These are phyloP conservation scores for Nasturtium officinale DNA, from an alignment of 345 rosid species.

Conservation along the genomic window DNA sequence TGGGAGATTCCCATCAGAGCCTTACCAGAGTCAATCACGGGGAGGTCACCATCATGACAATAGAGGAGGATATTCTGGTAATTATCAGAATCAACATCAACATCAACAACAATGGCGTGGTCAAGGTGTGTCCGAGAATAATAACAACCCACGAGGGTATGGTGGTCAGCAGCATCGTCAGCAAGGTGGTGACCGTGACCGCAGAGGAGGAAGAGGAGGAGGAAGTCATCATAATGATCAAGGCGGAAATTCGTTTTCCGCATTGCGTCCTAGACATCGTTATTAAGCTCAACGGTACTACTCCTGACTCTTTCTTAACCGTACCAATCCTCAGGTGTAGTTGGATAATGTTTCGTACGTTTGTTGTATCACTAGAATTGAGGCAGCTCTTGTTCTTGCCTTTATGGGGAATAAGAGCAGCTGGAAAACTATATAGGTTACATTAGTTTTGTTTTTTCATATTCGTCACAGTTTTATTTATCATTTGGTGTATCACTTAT, in stretches of 20 bases:
- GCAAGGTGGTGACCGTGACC: constrained; percentile 35
- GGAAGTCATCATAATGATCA: constrained; percentile 27
- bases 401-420: constrained; percentile 18
- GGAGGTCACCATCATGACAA: constrained; percentile 44
- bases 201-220: constrained; percentile 31
- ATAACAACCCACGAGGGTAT: constrained; percentile 35
- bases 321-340: constrained; percentile 29
- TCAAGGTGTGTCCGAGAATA: constrained; percentile 30
- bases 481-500: constrained; percentile 18
- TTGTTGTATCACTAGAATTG: constrained; percentile 38
- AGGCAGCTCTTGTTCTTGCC: constrained; percentile 4
- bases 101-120: constrained; percentile 39
- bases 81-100: constrained; percentile 36
- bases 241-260: constrained; percentile 46
- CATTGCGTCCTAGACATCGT: constrained; percentile 40
- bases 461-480: constrained; percentile 5
- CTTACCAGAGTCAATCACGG: constrained; percentile 45
- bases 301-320: constrained; percentile 5
- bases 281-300: constrained; percentile 20
- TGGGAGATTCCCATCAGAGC: constrained; percentile 44
- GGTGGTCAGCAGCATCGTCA: constrained; percentile 39
- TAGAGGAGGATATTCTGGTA: constrained; percentile 37
- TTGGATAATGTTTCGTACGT: constrained; percentile 5
- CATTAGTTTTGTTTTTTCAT: neutral
- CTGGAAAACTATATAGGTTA: constrained; percentile 24